These are phyloP conservation scores for Boletales sp. DNA, from an alignment of 768 basidiomycete species.

Conservation along the genomic window DNA sequence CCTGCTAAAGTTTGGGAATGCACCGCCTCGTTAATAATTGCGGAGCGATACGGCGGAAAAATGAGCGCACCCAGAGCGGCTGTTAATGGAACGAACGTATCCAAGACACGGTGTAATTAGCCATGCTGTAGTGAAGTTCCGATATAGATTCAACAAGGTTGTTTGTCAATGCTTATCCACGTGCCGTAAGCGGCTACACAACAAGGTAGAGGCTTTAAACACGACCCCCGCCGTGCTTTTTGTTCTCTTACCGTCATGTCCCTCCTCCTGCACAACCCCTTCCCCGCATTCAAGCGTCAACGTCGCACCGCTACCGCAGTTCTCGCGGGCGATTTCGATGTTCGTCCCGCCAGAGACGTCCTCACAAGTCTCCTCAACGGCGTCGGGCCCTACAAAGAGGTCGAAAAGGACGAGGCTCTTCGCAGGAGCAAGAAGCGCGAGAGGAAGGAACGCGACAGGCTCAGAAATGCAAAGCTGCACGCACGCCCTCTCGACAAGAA, in stretches of 20 bases:
- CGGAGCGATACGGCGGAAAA: conserved; percentile 4
- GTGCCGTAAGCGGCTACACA: conserved; percentile 33
- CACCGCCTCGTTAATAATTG: conserved; percentile 15
- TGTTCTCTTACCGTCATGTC: conserved; percentile 22
- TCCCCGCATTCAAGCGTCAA: conserved; percentile 31
- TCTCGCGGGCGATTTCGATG: conserved; percentile 72
- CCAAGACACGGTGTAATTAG: no score
- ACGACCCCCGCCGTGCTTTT: conserved; percentile 30
- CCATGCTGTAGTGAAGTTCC: conserved; percentile 13
- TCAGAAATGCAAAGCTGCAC: conserved; percentile 39
- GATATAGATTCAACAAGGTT: conserved; percentile 33
- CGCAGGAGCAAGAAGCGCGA: conserved; percentile 53
- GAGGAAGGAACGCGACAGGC: conserved; percentile 45
- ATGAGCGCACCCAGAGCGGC: neutral
- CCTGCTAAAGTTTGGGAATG: conserved; percentile 7
- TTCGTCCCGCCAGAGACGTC: conserved; percentile 64
- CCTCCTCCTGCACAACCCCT: conserved; percentile 13
- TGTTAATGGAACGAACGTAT: no score
- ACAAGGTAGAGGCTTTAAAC: conserved; percentile 34
- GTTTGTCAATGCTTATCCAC: conserved; percentile 35
- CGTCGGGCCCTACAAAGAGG: conserved; percentile 58
- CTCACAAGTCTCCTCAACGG: conserved; percentile 79
- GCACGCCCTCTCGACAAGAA: conserved; percentile 34
- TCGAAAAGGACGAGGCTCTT: conserved; percentile 58
- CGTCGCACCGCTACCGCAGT: conserved; percentile 72